Percentiles rank a stretch among this genome's conserved stretches.
These are phyloP conservation scores for Microbotryum intermedium DNA, from an alignment of 1,284 basidiomycete species.

Conservation along the genomic window DNA sequence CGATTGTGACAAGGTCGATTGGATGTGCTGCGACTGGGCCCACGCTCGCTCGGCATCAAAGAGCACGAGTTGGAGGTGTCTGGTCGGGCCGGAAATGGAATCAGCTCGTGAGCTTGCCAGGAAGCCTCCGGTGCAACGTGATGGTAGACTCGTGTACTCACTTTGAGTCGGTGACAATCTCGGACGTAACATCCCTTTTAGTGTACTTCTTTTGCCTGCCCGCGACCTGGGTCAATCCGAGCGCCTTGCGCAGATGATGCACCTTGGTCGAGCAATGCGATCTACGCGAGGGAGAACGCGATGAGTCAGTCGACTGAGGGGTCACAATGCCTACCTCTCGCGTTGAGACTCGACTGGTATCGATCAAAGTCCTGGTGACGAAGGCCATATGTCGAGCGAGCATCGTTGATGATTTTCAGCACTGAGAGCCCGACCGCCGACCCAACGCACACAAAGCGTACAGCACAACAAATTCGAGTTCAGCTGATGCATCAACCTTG, in stretches of 20 bases:
- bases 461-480: too few species aligned
- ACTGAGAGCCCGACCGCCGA: conserved; percentile 16
- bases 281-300: background rate
- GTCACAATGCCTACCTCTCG: too few species aligned
- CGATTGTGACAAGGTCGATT: conserved; percentile 5
- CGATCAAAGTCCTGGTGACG: conserved; percentile 31
- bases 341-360: conserved; percentile 20
- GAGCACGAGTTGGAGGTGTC: conserved; percentile 56
- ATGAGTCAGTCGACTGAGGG: background rate
- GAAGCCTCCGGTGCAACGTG: conserved; percentile 57
- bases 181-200: conserved; percentile 40
- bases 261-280: conserved; percentile 28
- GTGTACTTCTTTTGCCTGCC: conserved; percentile 56
- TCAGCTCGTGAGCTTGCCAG: conserved; percentile 40
- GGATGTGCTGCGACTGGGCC: conserved; percentile 27
- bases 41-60: conserved; percentile 47
- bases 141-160: conserved; percentile 44
- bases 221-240: conserved; percentile 15
- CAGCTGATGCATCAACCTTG: too few species aligned
- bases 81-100: conserved; percentile 46
- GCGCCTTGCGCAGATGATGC: conserved; percentile 25
- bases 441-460: background rate
- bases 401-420: conserved; percentile 28
- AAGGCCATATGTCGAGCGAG: conserved; percentile 31
- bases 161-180: conserved; percentile 14